phyloP scores from a whole-genome alignment of 2,329 filamentous ascomycete genomes.

The Phoma sp. region DNA sequence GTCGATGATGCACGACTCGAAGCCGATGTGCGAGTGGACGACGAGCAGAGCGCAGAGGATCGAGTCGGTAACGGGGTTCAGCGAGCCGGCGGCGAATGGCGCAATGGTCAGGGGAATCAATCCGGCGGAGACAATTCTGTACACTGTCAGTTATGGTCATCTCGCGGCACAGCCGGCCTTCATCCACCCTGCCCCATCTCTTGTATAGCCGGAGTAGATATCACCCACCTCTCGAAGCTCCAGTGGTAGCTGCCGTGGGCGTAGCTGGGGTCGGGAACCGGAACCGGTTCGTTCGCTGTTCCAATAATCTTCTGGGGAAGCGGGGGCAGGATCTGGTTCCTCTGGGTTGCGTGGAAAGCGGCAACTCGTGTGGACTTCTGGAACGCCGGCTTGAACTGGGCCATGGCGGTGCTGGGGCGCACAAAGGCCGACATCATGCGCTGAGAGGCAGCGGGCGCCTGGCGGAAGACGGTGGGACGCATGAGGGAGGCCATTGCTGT shows the following conservation, averaged over 20 bases:
- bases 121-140: conserved; percentile 75
- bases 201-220: neutral
- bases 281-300: conserved; percentile 74
- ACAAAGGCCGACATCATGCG: conserved; percentile 54
- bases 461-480: conserved; percentile 58
- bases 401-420: conserved; percentile 45
- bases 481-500: conserved; percentile 60
- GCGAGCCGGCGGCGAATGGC: conserved; percentile 88
- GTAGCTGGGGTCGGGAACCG: conserved; percentile 73
- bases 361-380: conserved; percentile 62
- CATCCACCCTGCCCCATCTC: neutral
- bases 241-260: conserved; percentile 97
- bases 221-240: conserved; percentile 79
- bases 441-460: conserved; percentile 52
- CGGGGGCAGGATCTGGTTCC: conserved; percentile 78
- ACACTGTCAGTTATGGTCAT: neutral
- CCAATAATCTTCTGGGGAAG: conserved; percentile 85
- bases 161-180: neutral
- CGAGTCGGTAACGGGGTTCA: conserved; percentile 89
- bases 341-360: conserved; percentile 85
- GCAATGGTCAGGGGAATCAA: conserved; percentile 87
- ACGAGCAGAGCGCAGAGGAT: conserved; percentile 82
- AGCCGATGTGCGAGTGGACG: conserved; percentile 94
- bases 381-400: conserved; percentile 49
- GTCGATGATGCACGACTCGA: conserved; percentile 87